Conservation (phyloP, 805 yeast genomes). For the Priceomyces medius region DNA sequence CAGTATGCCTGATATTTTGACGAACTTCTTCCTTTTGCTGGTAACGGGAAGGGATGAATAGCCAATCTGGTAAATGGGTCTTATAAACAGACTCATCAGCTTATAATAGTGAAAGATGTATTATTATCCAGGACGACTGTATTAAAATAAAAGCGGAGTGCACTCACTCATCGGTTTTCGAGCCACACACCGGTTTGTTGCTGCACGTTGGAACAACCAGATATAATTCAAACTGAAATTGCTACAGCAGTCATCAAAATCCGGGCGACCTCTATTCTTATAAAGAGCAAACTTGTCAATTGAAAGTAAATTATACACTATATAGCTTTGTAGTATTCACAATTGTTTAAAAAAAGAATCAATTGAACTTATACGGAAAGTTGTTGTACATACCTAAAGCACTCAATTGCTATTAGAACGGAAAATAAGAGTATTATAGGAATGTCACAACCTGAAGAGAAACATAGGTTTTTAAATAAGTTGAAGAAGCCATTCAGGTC, state of each 20-base stretch:
- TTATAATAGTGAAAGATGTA: too few species aligned
- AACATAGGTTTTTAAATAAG: conserved; percentile 18
- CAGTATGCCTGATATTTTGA: too few species aligned
- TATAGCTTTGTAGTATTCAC: too few species aligned
- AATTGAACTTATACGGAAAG: too few species aligned
- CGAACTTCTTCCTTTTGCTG: too few species aligned
- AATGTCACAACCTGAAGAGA: conserved; percentile 17
- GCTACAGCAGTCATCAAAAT: conserved; percentile 7
- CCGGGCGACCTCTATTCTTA: not conserved
- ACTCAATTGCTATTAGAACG: not conserved
- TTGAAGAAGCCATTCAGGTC: conserved; percentile 23
- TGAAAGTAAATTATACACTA: too few species aligned
- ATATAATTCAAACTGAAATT: not conserved
- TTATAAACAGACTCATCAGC: too few species aligned
- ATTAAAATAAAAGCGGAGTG: conserved; percentile 2
- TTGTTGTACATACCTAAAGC: too few species aligned
- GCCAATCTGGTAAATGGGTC: too few species aligned
- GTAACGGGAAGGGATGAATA: too few species aligned
- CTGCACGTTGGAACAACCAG: not conserved
- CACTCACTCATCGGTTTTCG: conserved; percentile 3
- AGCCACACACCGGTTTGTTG: not conserved
- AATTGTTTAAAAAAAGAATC: too few species aligned
- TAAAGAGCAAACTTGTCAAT: not conserved
- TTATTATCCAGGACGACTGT: not conserved
- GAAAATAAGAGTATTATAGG: not conserved